Evolutionary conservation across 2,329 filamentous ascomycete genomes (phyloP), one percentile per base, ranked within the genome.

Genomic region (Diaporthe sp.): DNA sequence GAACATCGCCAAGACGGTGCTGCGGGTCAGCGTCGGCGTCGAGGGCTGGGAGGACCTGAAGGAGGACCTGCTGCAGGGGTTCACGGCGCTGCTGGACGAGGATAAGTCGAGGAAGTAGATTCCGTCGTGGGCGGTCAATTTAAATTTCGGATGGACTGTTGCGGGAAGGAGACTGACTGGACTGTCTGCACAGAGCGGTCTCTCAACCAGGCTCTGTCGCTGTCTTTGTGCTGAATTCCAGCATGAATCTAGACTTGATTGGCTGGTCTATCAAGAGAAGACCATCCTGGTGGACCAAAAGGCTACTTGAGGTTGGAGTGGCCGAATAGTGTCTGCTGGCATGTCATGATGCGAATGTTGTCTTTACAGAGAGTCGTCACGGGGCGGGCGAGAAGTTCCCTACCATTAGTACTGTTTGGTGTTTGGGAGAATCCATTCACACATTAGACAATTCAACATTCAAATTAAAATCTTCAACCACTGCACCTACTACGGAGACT

Each of bases 41-140:
- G 97, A 99, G 87, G 91, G 90, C 62, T 94, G 94, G 88, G 94
- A 97, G 83, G 97, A 98, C 85, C 82, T 99, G 82, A 92, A 89
- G 83, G 89, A 89, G 51, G 96, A 98, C 86, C 82, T 98, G 57
- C 80, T 92, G 73, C 87, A 89, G 77, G 95, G 90, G 0, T 92
- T 96, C 74, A 87, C 88, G 82, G 89, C 87, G 25, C 80, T 95
- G 81, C 81, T 81, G 39, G 79, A 79, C 58, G 83, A 84, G 77
- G 80, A 80, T 6, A 49, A 42, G 22, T 28, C 46, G 46, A 51
- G 12, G 31, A 39, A 39, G 15, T 53, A 68, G 31, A 53, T 51
- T 10, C 4, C 13, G 19, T 28, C 8, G 22, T 8, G 19, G 15
- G 65, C 46, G 65, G 46, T 17, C 31, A 5, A 9, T 4, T 2